Percentiles rank a stretch among this genome's conserved stretches.
These are phyloP conservation scores for Lithohypha guttulata DNA, from an alignment of 2,329 filamentous ascomycete species.

Conservation along the genomic window DNA sequence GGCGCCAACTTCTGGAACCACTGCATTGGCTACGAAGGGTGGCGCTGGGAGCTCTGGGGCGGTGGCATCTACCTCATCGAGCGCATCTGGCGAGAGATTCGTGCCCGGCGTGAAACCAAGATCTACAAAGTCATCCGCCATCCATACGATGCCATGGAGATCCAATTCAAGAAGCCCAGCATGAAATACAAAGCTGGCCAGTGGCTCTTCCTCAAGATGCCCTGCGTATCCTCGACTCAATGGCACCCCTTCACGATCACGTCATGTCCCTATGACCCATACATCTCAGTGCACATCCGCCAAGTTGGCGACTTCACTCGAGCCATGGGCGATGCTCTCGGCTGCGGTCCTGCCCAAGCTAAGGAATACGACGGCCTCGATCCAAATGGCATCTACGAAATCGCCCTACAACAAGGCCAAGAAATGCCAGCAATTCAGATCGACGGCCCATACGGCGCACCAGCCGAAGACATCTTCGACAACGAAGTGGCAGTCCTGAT, in stretches of 20 bases:
- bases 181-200: conserved; percentile 98
- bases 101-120: conserved; percentile 69
- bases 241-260: conserved; percentile 99
- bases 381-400: conserved; percentile 94
- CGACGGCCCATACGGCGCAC: conserved; percentile 91
- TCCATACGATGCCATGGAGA: conserved; percentile 92
- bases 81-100: conserved; percentile 81
- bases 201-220: conserved; percentile 94
- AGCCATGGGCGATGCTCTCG: conserved; percentile 88
- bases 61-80: conserved; percentile 79
- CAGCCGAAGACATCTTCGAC: conserved; percentile 95
- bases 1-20: conserved; percentile 75
- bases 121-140: conserved; percentile 92
- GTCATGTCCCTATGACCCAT: conserved; percentile 90
- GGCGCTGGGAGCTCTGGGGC: conserved; percentile 89
- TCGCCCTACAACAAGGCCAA: conserved; percentile 85
- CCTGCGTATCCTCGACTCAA: conserved; percentile 75
- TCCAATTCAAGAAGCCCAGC: conserved; percentile 90
- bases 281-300: conserved; percentile 86
- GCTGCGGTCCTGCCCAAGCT: conserved; percentile 74
- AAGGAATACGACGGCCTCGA: conserved; percentile 87
- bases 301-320: conserved; percentile 95
- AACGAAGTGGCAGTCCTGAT: conserved; percentile 72
- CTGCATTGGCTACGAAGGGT: conserved; percentile 90
- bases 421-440: conserved; percentile 83